Evolutionary conservation across 2,329 filamentous ascomycete species (phyloP).

Genomic region (Phaeosphaeriaceae sp.): DNA sequence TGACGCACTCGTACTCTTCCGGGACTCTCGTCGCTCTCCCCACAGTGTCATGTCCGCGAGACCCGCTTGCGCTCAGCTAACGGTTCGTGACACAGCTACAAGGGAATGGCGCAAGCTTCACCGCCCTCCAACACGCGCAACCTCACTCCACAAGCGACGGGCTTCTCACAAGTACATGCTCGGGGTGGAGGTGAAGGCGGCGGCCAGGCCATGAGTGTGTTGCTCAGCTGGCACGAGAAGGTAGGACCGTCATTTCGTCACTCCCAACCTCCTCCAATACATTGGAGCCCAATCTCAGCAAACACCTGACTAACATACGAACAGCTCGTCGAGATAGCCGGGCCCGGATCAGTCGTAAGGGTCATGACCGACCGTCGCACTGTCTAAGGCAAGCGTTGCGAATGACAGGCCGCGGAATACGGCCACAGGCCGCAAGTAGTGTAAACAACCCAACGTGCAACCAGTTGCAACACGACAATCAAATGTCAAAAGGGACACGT

Average conservation of each 20-base stretch:
- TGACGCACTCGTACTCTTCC: slow-evolving; percentile 21
- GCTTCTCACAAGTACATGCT: slow-evolving; percentile 80
- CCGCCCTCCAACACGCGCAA: slow-evolving; percentile 44
- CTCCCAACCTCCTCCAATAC: slow-evolving; percentile 1
- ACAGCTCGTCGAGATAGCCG: slow-evolving; percentile 86
- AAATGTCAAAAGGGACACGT: not conserved
- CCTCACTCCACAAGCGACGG: slow-evolving; percentile 78
- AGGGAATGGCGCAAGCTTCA: slow-evolving; percentile 73
- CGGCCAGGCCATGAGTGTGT: slow-evolving; percentile 90
- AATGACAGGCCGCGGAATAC: not conserved
- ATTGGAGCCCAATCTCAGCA: not conserved
- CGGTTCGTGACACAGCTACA: slow-evolving; percentile 67
- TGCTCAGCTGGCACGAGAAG: slow-evolving; percentile 99
- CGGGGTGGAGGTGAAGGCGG: slow-evolving; percentile 71
- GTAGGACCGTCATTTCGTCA: slow-evolving; percentile 32
- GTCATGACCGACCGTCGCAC: slow-evolving; percentile 97
- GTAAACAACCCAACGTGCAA: not conserved
- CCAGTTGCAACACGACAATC: not conserved
- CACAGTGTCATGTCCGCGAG: slow-evolving; percentile 4
- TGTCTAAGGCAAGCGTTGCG: slow-evolving; percentile 61
- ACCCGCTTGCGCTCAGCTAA: slow-evolving; percentile 19
- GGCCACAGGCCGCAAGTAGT: not conserved
- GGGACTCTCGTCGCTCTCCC: slow-evolving; percentile 1
- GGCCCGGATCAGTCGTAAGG: slow-evolving; percentile 84
- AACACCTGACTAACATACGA: slow-evolving; percentile 19